phyloP scores from a whole-genome alignment of 129 eudicot genomes.

The Flaveria ramosissima region DNA sequence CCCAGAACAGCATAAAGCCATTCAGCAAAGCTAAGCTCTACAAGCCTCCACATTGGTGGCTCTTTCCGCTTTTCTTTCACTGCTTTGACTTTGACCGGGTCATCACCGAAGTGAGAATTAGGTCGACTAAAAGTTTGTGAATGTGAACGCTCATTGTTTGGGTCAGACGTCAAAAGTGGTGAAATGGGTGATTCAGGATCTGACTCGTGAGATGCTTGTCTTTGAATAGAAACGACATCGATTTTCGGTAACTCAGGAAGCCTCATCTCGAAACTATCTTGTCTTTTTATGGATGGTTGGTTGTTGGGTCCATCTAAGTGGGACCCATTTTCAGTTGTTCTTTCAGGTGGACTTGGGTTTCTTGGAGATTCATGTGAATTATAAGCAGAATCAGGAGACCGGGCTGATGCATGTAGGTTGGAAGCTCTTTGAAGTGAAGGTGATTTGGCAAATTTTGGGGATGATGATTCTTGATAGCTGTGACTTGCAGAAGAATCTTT shows the following conservation, averaged over 20 bases:
- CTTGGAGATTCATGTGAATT: slow-evolving; percentile 81
- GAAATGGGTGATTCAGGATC: slow-evolving; percentile 98
- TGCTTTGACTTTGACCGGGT: slow-evolving; percentile 45
- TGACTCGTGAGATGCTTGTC: slow-evolving; percentile 61
- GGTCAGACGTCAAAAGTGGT: slow-evolving; percentile 92
- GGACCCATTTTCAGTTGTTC: slow-evolving; percentile 68
- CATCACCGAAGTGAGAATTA: slow-evolving; percentile 56
- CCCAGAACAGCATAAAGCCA: slow-evolving; percentile 99
- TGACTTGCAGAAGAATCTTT: slow-evolving; percentile 76
- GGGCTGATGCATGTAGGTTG: slow-evolving; percentile 56
- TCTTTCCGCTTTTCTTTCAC: slow-evolving; percentile 50
- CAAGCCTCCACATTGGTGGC: slow-evolving; percentile 96
- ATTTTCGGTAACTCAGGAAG: slow-evolving; percentile 89
- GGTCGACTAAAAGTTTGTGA: slow-evolving; percentile 96
- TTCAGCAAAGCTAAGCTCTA: slow-evolving; percentile 92
- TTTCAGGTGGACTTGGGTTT: slow-evolving; percentile 77
- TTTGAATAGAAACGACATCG: slow-evolving; percentile 68
- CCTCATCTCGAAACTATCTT: slow-evolving; percentile 93
- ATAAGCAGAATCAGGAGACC: slow-evolving; percentile 58
- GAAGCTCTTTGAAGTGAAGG: slow-evolving; percentile 89
- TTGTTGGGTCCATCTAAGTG: slow-evolving; percentile 56
- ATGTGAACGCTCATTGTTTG: slow-evolving; percentile 90
- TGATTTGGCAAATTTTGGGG: slow-evolving; percentile 91
- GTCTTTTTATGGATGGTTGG: slow-evolving; percentile 82
- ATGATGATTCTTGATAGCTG: slow-evolving; percentile 76